Conservation (phyloP, 2,329 filamentous ascomycete genomes). For the Ophiocordyceps unilateralis region DNA sequence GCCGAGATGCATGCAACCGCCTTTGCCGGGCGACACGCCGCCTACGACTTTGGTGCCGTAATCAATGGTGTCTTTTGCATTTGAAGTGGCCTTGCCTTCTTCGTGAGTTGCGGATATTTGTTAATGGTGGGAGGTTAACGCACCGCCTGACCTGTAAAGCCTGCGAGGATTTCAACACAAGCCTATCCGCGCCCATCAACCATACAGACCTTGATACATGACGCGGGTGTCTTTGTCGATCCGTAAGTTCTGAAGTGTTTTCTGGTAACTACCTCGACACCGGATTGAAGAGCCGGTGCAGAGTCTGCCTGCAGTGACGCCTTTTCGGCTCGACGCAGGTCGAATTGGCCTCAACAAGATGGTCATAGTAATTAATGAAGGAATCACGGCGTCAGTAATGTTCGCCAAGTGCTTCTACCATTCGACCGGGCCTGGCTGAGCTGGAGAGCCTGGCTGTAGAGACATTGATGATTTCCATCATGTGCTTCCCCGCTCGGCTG, state of each 20-base stretch:
- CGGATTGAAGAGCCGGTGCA: not conserved
- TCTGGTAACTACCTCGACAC: not conserved
- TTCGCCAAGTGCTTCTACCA: too few relatives aligned
- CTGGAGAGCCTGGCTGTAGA: too few relatives aligned
- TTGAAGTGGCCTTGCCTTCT: slow-evolving; percentile 15
- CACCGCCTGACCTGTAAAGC: slow-evolving; percentile 21
- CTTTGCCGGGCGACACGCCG: slow-evolving; percentile 20
- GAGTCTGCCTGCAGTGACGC: not conserved
- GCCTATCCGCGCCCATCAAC: not conserved
- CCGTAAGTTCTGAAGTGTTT: not conserved
- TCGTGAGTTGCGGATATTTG: not conserved
- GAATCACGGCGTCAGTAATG: too few relatives aligned
- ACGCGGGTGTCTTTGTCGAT: not conserved
- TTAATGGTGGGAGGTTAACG: not conserved
- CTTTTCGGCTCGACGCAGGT: too few relatives aligned
- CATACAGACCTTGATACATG: not conserved
- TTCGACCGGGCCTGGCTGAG: too few relatives aligned
- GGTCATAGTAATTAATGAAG: too few relatives aligned
- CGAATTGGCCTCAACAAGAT: too few relatives aligned
- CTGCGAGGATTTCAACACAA: slow-evolving; percentile 5
- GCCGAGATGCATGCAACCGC: slow-evolving; percentile 13
- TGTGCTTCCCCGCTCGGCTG: too few relatives aligned
- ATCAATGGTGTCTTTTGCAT: slow-evolving; percentile 19
- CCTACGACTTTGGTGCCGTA: slow-evolving; percentile 21
- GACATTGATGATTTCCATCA: too few relatives aligned